Percentiles rank a stretch among this genome's conserved stretches.
Conservation (phyloP, 345 rosid species). For the Pistacia atlantica region DNA sequence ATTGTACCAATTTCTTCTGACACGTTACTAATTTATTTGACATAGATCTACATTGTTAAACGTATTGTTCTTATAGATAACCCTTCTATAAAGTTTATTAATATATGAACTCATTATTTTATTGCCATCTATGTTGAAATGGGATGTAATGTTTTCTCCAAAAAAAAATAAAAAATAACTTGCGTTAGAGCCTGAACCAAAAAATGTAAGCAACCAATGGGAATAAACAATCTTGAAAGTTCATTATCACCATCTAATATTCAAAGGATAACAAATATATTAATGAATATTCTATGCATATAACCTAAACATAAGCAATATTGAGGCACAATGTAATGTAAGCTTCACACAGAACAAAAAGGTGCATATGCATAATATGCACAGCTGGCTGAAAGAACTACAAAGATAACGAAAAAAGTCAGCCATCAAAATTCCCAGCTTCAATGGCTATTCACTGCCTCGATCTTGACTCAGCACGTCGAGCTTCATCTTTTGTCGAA, state of each 20-base stretch:
- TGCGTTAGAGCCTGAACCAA: background rate
- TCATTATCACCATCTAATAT: background rate
- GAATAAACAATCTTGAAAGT: background rate
- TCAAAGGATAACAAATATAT: background rate
- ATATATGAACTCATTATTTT: too few species aligned
- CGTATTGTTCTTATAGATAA: too few species aligned
- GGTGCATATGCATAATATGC: background rate
- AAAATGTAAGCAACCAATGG: background rate
- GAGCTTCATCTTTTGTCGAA: constrained; percentile 76
- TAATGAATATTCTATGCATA: background rate
- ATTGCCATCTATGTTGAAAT: too few species aligned
- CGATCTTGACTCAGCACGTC: constrained; percentile 89
- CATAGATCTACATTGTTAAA: too few species aligned
- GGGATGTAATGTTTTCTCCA: too few species aligned
- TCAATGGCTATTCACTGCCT: constrained; percentile 53
- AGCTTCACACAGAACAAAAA: background rate
- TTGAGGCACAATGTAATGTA: background rate
- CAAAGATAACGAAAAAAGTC: background rate
- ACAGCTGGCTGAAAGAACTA: background rate
- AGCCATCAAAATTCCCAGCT: background rate
- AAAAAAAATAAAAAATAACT: too few species aligned
- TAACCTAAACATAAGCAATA: background rate
- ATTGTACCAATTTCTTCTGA: too few species aligned
- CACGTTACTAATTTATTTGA: too few species aligned
- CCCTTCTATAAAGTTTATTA: too few species aligned